Evolutionary conservation across 176 grass and related monocot species (phyloP), one percentile per base, ranked within the genome.

Genomic region (Echinochloa phyllopogon): DNA sequence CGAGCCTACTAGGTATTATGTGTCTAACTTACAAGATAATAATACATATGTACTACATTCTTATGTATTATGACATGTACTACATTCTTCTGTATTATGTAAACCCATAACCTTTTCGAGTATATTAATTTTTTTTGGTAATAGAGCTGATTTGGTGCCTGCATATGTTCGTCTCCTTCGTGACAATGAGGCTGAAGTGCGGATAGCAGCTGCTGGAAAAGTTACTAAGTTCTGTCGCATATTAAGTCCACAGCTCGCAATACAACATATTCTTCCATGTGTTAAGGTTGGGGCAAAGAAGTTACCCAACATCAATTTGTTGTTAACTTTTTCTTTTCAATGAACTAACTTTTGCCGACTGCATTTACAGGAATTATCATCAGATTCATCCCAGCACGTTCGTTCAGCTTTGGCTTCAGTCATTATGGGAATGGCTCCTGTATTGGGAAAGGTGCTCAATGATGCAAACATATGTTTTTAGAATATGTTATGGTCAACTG

Each of bases 341-440:
- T 8, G 2, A 14, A 43, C 25, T 76, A 57, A 77, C 17, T 72
- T 33, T 8, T 69, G 52, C 81, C 23, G 53, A 21, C 72, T 69
- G 25, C 12, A 81, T 23, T 63, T 59, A 9, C 52, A 95, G 93
- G 93, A 95, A 41, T 81, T 95, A 11, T 95, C 93, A 16, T 84
- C 88, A 23, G 94, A 95, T 91, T 95, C 94, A 51, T 95, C 94
- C 20, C 93, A 95, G 77, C 93, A 95, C 78, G 93, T 95, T 80
- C 93, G 90, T 73, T 92, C 93, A 86, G 90, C 90, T 59, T 83
- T 95, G 75, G 93, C 93, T 79, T 95, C 93, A 33, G 93, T 95
- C 51, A 95, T 95, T 48, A 95, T 95, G 90, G 93, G 93, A 51
- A 92, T 95, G 93, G 93, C 93, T 66, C 90, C 93, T 77, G 80